Base-by-base conservation (phyloP, 2,329 filamentous ascomycete genomes). In the Orbilia blumenaviensis region DNA sequence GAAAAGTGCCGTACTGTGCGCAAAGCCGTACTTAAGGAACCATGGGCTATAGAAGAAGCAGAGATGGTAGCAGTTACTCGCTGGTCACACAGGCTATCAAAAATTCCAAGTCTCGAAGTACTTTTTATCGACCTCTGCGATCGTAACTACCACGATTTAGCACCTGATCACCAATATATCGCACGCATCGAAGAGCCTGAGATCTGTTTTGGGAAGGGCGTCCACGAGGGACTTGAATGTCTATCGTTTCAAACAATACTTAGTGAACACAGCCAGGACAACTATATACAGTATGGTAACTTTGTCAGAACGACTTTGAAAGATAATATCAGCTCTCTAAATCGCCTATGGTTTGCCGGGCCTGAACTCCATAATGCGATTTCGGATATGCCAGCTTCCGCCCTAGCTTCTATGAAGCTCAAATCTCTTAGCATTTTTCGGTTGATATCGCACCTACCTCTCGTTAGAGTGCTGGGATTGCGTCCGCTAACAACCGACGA, bases 151-250 rank as follows among this genome's bases (percentile, higher is more conserved):
- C 63, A 62, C 36, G 32, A 56, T 29, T 67, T 56, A 2, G 6
- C 16, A 21, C 71, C 71, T 5, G 63, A 68, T 18, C 63, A 75
- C 25, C 56, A 68, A n/a, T 48, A 75, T n/a, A 41, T 75, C 12
- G 36, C 38, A 8, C 32, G 32, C 5, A 32, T 75, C 0, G 71
- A 68, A 23, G 23, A 29, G 4, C 1, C n/a, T n/a, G n/a, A n/a
- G n/a, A n/a, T 23, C 14, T 9, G 23, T 10, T 25, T 1, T 0
- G 16, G 8, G 12, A 25, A 18, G 14, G 7, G 6, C 25, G n/a
- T 0, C 1, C 27, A 18, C n/a, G 52, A 32, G 9, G 63, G 71
- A 3, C 42, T 68, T n/a, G 25, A 44, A 9, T 68, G 44, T 18
- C 38, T 75, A 8, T 75, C 71, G 1, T 38, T 75, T 5, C 71